Evolutionary conservation across 768 basidiomycete genomes (phyloP), one percentile per base, ranked within the genome.

Genomic region (Myochromella boudieri): DNA sequence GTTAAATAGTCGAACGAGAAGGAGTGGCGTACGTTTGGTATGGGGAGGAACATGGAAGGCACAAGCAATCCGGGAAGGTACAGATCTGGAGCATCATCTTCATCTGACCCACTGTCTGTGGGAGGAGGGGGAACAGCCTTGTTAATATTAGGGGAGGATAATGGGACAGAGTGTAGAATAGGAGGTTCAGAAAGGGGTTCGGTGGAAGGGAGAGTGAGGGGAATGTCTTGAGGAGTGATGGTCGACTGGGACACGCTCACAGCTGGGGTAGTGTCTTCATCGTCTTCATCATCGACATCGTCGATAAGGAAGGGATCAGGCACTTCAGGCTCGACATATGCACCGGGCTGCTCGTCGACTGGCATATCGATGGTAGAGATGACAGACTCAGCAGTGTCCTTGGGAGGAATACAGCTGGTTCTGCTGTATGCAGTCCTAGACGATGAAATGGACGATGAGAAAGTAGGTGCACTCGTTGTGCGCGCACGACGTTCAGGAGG

Each of bases 21-120:
- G 40, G 68, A 68, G 55, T 57, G 68, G 80, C 87, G 81, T 77
- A 92, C 90, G 71, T 90, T 90, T 41, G 91, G 90, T 33, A 91
- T 86, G n/a, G 90, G 90, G 37, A 91, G 68, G 62, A 92, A 92
- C 84, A 91, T 85, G 26, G 82, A 85, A 26, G 89, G 83, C 22
- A 80, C 64, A 27, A 84, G 73, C 28, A 91, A 78, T 28, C 80
- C 81, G 2, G 88, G 87, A 21, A 88, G 69, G 61, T 81, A 84
- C 17, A 87, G 58, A 37, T 81, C 78, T 2, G 79, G 84, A 0
- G 71, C 62, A 18, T 80, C 72, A 28, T 75, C 70, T 52, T 77
- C 78, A 15, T 81, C 80, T 17, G 69, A 65, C 9, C 73, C 72
- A 42, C 64, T 75, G 28, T 72, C 68, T 5, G 68, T 57, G 6